These are phyloP conservation scores for Escallonia herrerae DNA, from an alignment of 129 eudicot species.

Conservation along the genomic window DNA sequence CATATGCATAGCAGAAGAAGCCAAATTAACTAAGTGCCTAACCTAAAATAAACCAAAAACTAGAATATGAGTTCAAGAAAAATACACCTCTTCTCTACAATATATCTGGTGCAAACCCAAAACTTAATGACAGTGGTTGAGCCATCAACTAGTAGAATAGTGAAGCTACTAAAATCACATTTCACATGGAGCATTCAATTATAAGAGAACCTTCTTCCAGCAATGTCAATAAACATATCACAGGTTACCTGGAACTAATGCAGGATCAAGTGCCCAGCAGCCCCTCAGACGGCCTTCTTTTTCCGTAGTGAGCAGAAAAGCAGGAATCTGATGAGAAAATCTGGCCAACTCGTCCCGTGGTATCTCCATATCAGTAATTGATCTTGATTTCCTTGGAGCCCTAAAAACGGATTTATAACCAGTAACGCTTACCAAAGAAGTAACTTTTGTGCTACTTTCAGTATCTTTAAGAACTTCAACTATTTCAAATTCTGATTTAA, in stretches of 20 bases:
- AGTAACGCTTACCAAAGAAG: constrained; percentile 17
- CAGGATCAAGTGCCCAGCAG: constrained; percentile 56
- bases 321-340: constrained; percentile 55
- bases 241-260: constrained; percentile 39
- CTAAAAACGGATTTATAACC: constrained; percentile 42
- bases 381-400: constrained; percentile 23
- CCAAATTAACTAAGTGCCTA: background rate
- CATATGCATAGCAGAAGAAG: background rate
- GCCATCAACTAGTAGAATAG: background rate
- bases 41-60: background rate
- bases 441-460: constrained; percentile 20
- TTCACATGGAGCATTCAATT: background rate
- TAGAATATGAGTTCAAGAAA: background rate
- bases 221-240: background rate
- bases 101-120: background rate
- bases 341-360: constrained; percentile 27
- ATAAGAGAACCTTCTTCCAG: background rate
- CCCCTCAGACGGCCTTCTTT: constrained; percentile 34
- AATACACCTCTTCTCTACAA: background rate
- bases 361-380: constrained; percentile 23
- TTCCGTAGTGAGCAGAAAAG: constrained; percentile 37
- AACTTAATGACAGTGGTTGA: background rate
- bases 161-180: background rate
- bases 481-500: constrained; percentile 33
- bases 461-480: constrained; percentile 38